Base-by-base conservation (phyloP, 2,329 filamentous ascomycete genomes). In the Fusarium napiforme region DNA sequence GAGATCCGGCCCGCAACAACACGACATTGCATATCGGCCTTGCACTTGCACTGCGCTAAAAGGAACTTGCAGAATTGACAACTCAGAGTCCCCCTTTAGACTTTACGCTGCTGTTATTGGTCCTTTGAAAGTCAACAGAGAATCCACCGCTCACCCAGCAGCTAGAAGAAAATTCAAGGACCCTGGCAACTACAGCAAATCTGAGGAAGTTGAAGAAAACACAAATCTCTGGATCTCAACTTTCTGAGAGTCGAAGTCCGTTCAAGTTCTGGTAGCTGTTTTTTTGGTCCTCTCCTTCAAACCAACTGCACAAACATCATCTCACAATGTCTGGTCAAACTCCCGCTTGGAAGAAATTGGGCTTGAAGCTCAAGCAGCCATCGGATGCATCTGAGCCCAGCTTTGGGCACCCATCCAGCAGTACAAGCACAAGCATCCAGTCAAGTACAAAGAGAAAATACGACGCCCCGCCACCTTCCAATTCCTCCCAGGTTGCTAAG, bases 331-430 rank as follows among this genome's bases (percentile, higher is more conserved):
- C 83, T 75, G 80, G 83, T 79, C 84, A 83, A 76, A 83, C 87
- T 71, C 88, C 88, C 64, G 88, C 88, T 72, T 90, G 88, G 88
- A 90, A 90, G 79, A 86, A 87, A 84, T 86, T 90, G 85, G 88
- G 89, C 81, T 86, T 90, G 79, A 89, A 89, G 84, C 88, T 90
- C 82, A 90, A 90, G 81, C 78, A 80, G 71, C 75, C 78, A 64
- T 76, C 78, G 73, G 77, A 78, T 75, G 78, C 76, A 76, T 74
- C 79, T 57, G 81, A 79, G 63, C 72, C 79, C 73, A 77, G 76
- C 75, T 81, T 83, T 82, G 81, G 81, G 81, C 81, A 81, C 71
- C 81, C 79, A 81, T 53, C 63, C 55, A 77, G 75, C 74, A 82
- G 72, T 80, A 82, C 75, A 81, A 56, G 43, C 57, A 57, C 64